A percentile compares a stretch with the other conserved stretches of the same genome.
These are phyloP conservation scores for Penicillium canescens DNA, from an alignment of 495 filamentous ascomycete species.

Conservation along the genomic window DNA sequence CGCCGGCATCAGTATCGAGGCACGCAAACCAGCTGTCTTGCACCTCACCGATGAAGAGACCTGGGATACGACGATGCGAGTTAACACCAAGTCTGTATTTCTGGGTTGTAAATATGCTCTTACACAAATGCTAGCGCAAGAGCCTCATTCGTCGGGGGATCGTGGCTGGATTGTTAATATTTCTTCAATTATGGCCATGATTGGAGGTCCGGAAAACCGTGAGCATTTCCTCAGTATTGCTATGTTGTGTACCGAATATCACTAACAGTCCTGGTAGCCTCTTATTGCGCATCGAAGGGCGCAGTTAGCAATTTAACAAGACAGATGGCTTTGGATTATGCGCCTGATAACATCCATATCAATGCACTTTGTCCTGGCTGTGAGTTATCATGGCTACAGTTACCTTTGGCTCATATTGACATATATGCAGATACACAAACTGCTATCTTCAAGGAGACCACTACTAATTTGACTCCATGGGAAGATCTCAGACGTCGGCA, in stretches of 20 bases:
- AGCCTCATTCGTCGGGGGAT: conserved; percentile 40
- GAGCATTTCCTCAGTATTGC: not conserved
- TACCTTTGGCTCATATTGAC: conserved; percentile 1
- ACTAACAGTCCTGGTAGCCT: conserved; percentile 22
- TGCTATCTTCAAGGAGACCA: conserved; percentile 29
- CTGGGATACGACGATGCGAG: conserved; percentile 45
- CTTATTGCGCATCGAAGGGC: conserved; percentile 54
- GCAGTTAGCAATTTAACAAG: conserved; percentile 52
- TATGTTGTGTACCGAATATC: not conserved
- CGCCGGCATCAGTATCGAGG: conserved; percentile 44
- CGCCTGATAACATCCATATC: conserved; percentile 48
- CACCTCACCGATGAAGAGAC: conserved; percentile 40
- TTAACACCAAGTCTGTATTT: conserved; percentile 51
- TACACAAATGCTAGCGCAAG: conserved; percentile 54
- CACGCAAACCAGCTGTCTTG: conserved; percentile 20
- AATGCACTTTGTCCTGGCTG: conserved; percentile 59
- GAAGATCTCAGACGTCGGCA: conserved; percentile 29
- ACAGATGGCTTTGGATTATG: conserved; percentile 54
- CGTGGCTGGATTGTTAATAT: conserved; percentile 60
- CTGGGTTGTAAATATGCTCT: conserved; percentile 52
- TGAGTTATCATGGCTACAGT: conserved; percentile 26
- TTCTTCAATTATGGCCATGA: conserved; percentile 46
- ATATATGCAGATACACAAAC: conserved; percentile 27
- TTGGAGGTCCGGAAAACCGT: conserved; percentile 30
- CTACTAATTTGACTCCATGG: conserved; percentile 16